phyloP scores from a whole-genome alignment of 2,329 filamentous ascomycete species.

The Colletotrichum scovillei region DNA sequence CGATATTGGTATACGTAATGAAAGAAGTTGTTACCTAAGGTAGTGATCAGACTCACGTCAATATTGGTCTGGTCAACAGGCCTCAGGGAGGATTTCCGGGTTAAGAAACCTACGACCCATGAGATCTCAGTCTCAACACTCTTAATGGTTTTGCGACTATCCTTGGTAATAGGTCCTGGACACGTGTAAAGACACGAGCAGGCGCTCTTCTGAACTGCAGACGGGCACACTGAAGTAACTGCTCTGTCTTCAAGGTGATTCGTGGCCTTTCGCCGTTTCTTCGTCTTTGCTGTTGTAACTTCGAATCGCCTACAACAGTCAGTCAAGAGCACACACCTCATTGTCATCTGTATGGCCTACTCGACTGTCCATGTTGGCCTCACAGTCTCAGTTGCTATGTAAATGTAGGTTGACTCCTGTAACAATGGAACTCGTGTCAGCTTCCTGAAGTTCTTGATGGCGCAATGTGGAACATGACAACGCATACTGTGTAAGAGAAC shows the following conservation, averaged over 20 bases:
- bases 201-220: background rate
- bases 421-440: too few species aligned
- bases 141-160: conserved; percentile 1
- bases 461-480: background rate
- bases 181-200: conserved; percentile 9
- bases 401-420: background rate
- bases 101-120: background rate
- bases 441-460: background rate
- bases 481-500: background rate
- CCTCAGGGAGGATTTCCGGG: too few species aligned
- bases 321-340: background rate
- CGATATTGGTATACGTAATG: too few species aligned
- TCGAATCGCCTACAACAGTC: background rate
- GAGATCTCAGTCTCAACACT: background rate
- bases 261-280: background rate
- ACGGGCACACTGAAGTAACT: background rate
- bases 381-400: background rate
- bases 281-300: background rate
- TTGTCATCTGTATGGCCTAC: background rate
- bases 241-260: background rate
- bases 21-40: too few species aligned
- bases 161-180: background rate
- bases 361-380: background rate
- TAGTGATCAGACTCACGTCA: too few species aligned
- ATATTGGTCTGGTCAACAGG: background rate